These are phyloP conservation scores for Byssoonygena ceratinophila DNA, from an alignment of 2,329 filamentous ascomycete species.

Conservation along the genomic window DNA sequence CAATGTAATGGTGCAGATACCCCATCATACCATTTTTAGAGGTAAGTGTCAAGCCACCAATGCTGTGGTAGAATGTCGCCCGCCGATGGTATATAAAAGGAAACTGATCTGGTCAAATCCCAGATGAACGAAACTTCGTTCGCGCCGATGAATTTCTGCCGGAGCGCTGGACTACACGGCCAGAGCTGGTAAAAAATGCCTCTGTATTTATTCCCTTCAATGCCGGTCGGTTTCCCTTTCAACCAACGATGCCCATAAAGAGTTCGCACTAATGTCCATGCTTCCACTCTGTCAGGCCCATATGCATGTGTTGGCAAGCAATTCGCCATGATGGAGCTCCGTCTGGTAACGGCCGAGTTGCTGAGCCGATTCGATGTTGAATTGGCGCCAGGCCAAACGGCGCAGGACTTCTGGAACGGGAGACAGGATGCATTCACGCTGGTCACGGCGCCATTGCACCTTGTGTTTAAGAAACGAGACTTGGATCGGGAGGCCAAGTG, in stretches of 20 bases:
- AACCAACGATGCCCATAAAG: background rate
- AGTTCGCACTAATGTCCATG: too few species aligned
- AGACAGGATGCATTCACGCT: conserved; percentile 9
- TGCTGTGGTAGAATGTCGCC: too few species aligned
- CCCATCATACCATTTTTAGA: conserved; percentile 20
- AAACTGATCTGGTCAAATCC: background rate
- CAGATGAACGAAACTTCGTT: conserved; percentile 36
- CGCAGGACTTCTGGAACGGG: conserved; percentile 1
- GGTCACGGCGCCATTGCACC: background rate
- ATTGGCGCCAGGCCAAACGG: conserved; percentile 10
- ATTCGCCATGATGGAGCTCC: conserved; percentile 23
- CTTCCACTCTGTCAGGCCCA: conserved; percentile 10
- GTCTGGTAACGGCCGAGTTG: conserved; percentile 19
- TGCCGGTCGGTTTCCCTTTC: background rate
- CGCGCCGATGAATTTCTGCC: conserved; percentile 20
- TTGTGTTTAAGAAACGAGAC: background rate
- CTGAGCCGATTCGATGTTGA: conserved; percentile 16
- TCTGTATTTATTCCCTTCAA: conserved; percentile 17
- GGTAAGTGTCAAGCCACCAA: conserved; percentile 7
- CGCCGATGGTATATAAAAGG: background rate
- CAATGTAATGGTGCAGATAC: conserved; percentile 20
- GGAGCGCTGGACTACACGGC: conserved; percentile 20
- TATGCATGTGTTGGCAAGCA: conserved; percentile 21
- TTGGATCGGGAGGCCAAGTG: background rate
- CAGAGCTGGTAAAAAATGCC: conserved; percentile 18